These are phyloP conservation scores for Chamaecrista fasciculata DNA, from an alignment of 306 rosid genomes.

Conservation along the genomic window DNA sequence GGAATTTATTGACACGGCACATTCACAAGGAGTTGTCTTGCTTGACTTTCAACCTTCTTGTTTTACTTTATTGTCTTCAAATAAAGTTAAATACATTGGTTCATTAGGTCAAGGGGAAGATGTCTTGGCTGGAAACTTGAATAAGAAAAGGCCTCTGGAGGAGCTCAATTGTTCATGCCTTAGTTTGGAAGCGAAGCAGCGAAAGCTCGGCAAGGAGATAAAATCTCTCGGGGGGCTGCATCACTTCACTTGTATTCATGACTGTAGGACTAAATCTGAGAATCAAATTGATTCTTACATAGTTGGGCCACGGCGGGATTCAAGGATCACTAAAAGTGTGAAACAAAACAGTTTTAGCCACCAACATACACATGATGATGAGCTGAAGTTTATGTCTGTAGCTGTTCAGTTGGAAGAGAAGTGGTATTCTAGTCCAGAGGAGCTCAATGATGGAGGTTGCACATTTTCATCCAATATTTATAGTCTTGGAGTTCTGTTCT, in stretches of 20 bases:
- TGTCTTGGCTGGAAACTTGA: constrained; percentile 14
- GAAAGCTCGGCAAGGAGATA: constrained; percentile 35
- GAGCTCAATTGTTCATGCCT: constrained; percentile 26
- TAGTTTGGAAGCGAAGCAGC: constrained; percentile 38
- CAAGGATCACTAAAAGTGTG: constrained; percentile 28
- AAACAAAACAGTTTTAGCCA: constrained; percentile 19
- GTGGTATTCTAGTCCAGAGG: constrained; percentile 71
- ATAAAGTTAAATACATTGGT: constrained; percentile 47
- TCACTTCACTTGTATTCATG: constrained; percentile 15
- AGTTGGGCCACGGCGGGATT: constrained; percentile 16
- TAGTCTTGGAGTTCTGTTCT: constrained; percentile 69
- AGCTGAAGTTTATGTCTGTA: constrained; percentile 27
- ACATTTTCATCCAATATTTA: constrained; percentile 60
- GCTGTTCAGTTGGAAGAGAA: constrained; percentile 46
- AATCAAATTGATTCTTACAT: constrained; percentile 22
- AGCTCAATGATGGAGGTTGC: constrained; percentile 37
- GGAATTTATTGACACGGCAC: constrained; percentile 52
- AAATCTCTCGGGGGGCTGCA: constrained; percentile 33
- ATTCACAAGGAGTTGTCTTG: constrained; percentile 54
- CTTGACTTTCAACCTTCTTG: constrained; percentile 52
- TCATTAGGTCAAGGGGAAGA: constrained; percentile 32
- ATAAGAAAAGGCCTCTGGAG: constrained; percentile 45
- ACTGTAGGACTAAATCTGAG: constrained; percentile 2
- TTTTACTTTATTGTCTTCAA: constrained; percentile 47
- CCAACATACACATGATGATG: constrained; percentile 24